Evolutionary conservation across 208 protist genomes (phyloP).

Genomic region (Leishmania gerbilli): DNA sequence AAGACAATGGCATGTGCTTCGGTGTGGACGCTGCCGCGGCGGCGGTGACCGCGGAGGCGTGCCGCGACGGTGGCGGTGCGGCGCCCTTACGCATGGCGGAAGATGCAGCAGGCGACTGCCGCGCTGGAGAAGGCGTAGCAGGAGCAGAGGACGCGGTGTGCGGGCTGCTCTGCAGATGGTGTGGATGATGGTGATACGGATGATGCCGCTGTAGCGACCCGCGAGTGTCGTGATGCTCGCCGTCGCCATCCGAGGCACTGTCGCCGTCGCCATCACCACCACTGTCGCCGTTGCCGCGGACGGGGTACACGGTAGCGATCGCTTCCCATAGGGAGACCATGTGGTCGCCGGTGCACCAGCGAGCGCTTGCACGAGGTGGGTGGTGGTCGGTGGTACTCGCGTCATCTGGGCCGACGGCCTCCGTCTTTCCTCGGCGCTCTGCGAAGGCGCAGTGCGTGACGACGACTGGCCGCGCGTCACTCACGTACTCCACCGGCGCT

Average conservation of each 20-base stretch:
- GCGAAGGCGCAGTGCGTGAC: slow-evolving; percentile 22
- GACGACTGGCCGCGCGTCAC: neutral
- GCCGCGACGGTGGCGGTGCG: slow-evolving; percentile 3
- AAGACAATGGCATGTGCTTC: neutral
- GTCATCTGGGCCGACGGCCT: neutral
- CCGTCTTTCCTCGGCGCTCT: neutral
- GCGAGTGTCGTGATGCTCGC: neutral
- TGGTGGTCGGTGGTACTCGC: neutral
- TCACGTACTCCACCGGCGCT: slow-evolving; percentile 49
- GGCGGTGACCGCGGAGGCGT: neutral
- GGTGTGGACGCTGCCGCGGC: neutral
- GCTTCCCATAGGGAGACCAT: slow-evolving; percentile 10
- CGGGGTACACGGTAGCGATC: slow-evolving; percentile 13
- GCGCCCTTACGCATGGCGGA: slow-evolving; percentile 1
- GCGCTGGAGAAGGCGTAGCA: neutral
- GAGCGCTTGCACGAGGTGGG: neutral
- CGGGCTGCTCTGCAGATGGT: neutral
- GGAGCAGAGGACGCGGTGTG: neutral
- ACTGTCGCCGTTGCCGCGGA: slow-evolving; percentile 5
- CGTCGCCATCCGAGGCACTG: neutral
- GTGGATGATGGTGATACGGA: neutral
- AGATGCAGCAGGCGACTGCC: neutral
- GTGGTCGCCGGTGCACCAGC: slow-evolving; percentile 16
- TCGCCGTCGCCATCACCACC: neutral
- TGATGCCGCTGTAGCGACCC: neutral